Evolutionary conservation across 2,329 filamentous ascomycete species (phyloP).

Genomic region (Colletotrichum eremochloae): DNA sequence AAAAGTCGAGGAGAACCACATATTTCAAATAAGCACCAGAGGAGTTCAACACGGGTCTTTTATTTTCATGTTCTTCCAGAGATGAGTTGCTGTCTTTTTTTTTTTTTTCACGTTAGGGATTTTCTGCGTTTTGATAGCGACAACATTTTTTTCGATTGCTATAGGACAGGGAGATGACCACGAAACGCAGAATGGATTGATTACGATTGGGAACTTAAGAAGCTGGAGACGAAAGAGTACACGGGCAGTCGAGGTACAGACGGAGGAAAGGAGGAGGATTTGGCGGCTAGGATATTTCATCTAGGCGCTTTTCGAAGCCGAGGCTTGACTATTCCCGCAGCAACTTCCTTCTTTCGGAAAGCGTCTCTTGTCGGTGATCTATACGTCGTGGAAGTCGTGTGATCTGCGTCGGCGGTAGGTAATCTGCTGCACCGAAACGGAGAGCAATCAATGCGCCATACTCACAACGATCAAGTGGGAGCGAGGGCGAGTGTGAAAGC

Average conservation of each 20-base stretch:
- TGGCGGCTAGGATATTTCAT: not conserved
- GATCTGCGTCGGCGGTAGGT: not conserved
- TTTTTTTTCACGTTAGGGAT: slow-evolving; percentile 12
- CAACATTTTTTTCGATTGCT: slow-evolving; percentile 20
- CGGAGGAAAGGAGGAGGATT: not conserved
- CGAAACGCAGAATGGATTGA: slow-evolving; percentile 12
- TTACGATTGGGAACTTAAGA: not conserved
- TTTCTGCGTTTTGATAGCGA: slow-evolving; percentile 19
- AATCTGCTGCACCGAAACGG: not conserved
- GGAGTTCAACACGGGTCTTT: slow-evolving; percentile 42
- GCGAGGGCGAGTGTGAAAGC: not conserved
- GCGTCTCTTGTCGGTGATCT: not conserved
- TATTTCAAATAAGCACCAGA: slow-evolving; percentile 22
- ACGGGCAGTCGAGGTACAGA: not conserved
- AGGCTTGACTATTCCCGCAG: slow-evolving; percentile 25
- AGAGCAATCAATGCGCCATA: not conserved
- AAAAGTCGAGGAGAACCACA: slow-evolving; percentile 23
- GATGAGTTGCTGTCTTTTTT: slow-evolving; percentile 10
- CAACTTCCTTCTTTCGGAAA: not conserved
- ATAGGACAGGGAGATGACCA: slow-evolving; percentile 18
- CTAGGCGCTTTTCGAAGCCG: slow-evolving; percentile 31
- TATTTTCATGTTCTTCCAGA: slow-evolving; percentile 14
- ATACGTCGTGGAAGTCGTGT: not conserved
- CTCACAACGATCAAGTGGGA: too few relatives aligned
- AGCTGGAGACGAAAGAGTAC: not conserved